Evolutionary conservation across 257 asterid genomes (phyloP), one percentile per base, ranked within the genome.

Genomic region (Gentiana straminea): DNA sequence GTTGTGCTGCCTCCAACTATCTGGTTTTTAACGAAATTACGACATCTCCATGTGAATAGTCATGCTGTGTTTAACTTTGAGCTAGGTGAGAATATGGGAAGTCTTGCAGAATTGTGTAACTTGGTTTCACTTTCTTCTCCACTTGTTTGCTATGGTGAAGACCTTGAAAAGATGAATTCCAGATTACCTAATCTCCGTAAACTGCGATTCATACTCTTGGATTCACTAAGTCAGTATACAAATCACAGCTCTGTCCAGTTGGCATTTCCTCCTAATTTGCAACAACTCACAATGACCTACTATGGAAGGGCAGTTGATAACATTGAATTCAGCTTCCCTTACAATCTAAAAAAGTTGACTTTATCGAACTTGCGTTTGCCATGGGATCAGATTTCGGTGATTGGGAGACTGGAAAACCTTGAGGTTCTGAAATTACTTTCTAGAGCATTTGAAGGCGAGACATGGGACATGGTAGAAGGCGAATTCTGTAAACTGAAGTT

Each of bases 101-200:
- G 58, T 32, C 12, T 2, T 7, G 12, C 0, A 11, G 13, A 3
- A 4, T 39, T 51, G 34, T 32, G 12, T 38, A 32, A 51, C 50
- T 60, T 60, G 50, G 57, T 60, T 4, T 2, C 57, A 32, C 55
- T 50, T 13, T 60, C 64, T 7, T 38, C 43, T 2, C 66, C 66
- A 3, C 43, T 38, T 32, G 41, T 61, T 52, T 41, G 52, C 0
- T 32, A 13, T 7, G 46, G 46, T 3, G 50, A 61, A 32, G 45
- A 61, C 34, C 39, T 51, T 51, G 39, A 61, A 8, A 44, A 32
- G 8, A 52, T 61, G n/a, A 33, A 33, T 5, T 38, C 8, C 36
- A 41, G 39, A 45, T 44, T 61, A 1, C 66, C 66, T 1, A 61
- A 52, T 35, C 66, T 61, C 36, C 58, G 10, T 9, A 52, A 15